Evolutionary conservation across 495 filamentous ascomycete genomes (phyloP), one percentile per base, ranked within the genome.

Genomic region (Oidiodendron maius): DNA sequence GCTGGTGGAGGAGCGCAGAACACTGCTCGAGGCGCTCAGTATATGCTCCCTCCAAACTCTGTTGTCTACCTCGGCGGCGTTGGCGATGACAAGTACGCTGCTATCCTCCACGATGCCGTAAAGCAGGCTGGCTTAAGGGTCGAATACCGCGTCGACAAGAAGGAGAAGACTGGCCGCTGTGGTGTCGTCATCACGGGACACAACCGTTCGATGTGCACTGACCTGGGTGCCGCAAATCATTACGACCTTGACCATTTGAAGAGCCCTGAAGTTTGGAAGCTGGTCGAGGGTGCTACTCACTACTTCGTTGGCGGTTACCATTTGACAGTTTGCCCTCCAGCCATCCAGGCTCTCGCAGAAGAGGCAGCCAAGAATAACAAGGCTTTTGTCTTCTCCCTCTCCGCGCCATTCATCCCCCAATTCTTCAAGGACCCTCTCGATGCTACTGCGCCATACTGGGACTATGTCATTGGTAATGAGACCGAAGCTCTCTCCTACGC

Each of bases 1-100:
- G 89, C 93, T 46, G 93, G 93, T 61, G 93, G 93, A 63, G 94
- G 94, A 50, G 93, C 94, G 21, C 93, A 99, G 70, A 99, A 99
- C 80, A 91, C 91, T 47, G 93, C 94, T 58, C 86, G 93, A 60
- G 93, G 93, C 60, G 94, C 91, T 47, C 87, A 95, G 81, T 98
- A 98, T 72, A 77, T 97, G 38, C 87, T 98, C 43, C 84, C 89
- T 11, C 73, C 83, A 22, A 81, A 94, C 64, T 90, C 84, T 42
- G 84, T 89, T 61, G 74, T 94, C 63, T 99, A 89, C 78, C 79
- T 97, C 57, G 93, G 93, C 60, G 89, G 91, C 61, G 85, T 95
- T 42, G 93, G 93, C 53, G 74, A 84, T 46, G 93, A 99, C 76
- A 87, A 90, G 66, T 93, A 89, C 64, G 88, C 87, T 62, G 82